Conservation (phyloP, 495 filamentous ascomycete species). For the Trichoderma orchidacearum region DNA sequence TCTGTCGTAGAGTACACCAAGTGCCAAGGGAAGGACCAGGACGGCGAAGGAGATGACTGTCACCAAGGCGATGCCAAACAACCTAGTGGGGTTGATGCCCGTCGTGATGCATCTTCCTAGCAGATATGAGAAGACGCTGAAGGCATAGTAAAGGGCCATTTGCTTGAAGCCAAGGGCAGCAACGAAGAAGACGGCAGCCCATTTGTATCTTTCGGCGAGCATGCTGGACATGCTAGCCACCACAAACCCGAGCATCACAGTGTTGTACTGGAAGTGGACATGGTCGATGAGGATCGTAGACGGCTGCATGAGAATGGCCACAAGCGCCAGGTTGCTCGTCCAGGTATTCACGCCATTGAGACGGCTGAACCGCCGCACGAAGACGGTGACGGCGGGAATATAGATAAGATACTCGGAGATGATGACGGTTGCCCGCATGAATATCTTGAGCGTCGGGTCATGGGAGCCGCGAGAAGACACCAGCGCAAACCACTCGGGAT, state of each 20-base stretch:
- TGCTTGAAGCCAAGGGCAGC: slow-evolving; percentile 88
- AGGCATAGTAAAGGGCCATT: slow-evolving; percentile 96
- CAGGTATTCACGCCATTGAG: slow-evolving; percentile 56
- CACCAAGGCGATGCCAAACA: slow-evolving; percentile 58
- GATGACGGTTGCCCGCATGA: slow-evolving; percentile 84
- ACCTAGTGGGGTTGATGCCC: slow-evolving; percentile 48
- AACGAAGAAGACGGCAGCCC: slow-evolving; percentile 92
- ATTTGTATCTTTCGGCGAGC: slow-evolving; percentile 68
- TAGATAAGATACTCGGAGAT: slow-evolving; percentile 83
- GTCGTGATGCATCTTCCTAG: slow-evolving; percentile 75
- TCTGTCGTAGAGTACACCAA: slow-evolving; percentile 49
- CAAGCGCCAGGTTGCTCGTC: slow-evolving; percentile 72
- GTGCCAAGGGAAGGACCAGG: slow-evolving; percentile 58
- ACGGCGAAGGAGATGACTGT: slow-evolving; percentile 62
- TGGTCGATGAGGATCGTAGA: slow-evolving; percentile 88
- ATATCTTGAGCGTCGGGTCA: slow-evolving; percentile 69
- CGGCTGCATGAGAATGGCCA: slow-evolving; percentile 85
- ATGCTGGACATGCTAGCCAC: slow-evolving; percentile 80
- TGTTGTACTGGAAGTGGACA: slow-evolving; percentile 98
- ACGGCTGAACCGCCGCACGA: slow-evolving; percentile 63
- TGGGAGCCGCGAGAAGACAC: slow-evolving; percentile 70
- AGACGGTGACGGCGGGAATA: slow-evolving; percentile 71
- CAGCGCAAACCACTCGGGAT: slow-evolving; percentile 83
- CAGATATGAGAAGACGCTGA: slow-evolving; percentile 82
- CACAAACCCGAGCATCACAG: slow-evolving; percentile 87